These are phyloP conservation scores for Penicillium verrucosum DNA, from an alignment of 2,329 filamentous ascomycete species.

Conservation along the genomic window DNA sequence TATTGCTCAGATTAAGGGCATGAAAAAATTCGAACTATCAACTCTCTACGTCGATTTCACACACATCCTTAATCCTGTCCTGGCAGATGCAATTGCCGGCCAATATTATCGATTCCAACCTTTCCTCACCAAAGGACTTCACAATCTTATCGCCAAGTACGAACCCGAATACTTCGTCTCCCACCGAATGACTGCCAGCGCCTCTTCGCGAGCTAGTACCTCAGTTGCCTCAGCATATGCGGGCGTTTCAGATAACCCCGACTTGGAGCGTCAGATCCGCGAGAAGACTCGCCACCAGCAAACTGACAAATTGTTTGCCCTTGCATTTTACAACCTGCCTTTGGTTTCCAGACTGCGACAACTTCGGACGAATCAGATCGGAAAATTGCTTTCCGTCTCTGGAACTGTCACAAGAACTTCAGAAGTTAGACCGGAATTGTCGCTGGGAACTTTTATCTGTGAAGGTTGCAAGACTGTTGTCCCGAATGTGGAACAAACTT, in stretches of 20 bases:
- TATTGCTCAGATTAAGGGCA: conserved; percentile 62
- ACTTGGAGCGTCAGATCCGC: conserved; percentile 50
- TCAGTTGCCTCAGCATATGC: conserved; percentile 57
- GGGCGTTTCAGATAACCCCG: conserved; percentile 60
- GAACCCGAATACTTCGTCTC: conserved; percentile 92
- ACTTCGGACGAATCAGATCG: conserved; percentile 84
- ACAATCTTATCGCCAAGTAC: conserved; percentile 91
- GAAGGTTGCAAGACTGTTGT: conserved; percentile 81
- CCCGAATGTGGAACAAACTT: conserved; percentile 92
- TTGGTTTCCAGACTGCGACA: conserved; percentile 82
- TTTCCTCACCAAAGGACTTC: conserved; percentile 81
- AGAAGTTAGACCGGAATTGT: conserved; percentile 91
- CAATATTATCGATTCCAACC: conserved; percentile 95
- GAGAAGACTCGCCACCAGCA: conserved; percentile 85
- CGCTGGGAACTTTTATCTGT: conserved; percentile 87
- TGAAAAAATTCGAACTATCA: conserved; percentile 59
- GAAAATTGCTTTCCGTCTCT: conserved; percentile 89
- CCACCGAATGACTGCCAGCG: conserved; percentile 76
- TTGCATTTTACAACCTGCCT: conserved; percentile 91
- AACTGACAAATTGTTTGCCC: conserved; percentile 90
- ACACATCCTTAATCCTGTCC: conserved; percentile 76
- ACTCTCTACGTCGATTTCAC: conserved; percentile 68
- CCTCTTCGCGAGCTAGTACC: conserved; percentile 66
- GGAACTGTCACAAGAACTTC: conserved; percentile 96
- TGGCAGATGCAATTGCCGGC: conserved; percentile 81